Evolutionary conservation across 257 asterid genomes (phyloP).

Genomic region (Asclepias syriaca): DNA sequence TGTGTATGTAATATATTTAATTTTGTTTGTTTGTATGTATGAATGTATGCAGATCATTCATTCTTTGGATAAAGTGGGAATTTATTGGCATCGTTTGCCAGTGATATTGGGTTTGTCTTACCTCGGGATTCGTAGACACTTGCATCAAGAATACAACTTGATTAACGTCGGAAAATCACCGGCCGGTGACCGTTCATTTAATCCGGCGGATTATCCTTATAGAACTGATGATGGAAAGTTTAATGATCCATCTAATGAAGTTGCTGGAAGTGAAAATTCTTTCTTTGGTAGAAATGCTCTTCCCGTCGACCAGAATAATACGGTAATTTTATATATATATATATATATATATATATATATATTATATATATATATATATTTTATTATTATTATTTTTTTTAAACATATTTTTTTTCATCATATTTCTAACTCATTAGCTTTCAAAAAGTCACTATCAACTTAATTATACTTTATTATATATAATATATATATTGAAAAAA

Average conservation of each 20-base stretch:
- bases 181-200: conserved; percentile 18
- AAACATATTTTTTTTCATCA: too few species aligned
- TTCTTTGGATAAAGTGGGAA: conserved; percentile 32
- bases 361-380: too few species aligned
- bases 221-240: conserved; percentile 43
- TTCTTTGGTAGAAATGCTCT: too few species aligned
- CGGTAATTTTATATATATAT: too few species aligned
- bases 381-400: too few species aligned
- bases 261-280: conserved; percentile 34
- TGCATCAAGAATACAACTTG: conserved; percentile 56
- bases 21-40: too few species aligned
- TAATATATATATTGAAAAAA: too few species aligned
- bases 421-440: too few species aligned
- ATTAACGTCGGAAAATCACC: conserved; percentile 47
- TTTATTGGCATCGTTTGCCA: conserved; percentile 51
- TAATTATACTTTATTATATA: too few species aligned
- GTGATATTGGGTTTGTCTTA: conserved; percentile 49
- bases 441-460: too few species aligned
- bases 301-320: too few species aligned
- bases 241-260: conserved; percentile 38
- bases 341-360: too few species aligned
- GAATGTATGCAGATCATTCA: conserved; percentile 53
- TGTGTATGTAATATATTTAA: background rate
- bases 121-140: conserved; percentile 38
- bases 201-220: conserved; percentile 36